phyloP scores from a whole-genome alignment of 257 asterid species.

The Solanum clarkiae region DNA sequence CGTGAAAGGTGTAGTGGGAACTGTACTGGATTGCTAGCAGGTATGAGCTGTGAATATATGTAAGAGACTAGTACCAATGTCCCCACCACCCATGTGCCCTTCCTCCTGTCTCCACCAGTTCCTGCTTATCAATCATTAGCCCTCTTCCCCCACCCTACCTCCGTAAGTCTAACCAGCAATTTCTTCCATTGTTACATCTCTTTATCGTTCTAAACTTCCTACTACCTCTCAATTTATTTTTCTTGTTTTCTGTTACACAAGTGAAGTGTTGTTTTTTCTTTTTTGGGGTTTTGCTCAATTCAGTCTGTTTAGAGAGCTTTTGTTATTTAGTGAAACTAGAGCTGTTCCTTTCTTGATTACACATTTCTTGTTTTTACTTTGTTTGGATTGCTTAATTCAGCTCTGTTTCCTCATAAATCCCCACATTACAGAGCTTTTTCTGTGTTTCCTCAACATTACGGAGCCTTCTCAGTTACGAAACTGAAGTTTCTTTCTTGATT shows the following conservation, averaged over 20 bases:
- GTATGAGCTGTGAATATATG: slow-evolving; percentile 15
- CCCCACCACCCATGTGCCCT: slow-evolving; percentile 97
- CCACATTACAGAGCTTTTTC: neutral
- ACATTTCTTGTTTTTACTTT: neutral
- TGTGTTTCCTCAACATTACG: neutral
- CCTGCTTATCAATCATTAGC: slow-evolving; percentile 86
- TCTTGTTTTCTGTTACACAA: no score
- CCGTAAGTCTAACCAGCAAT: neutral
- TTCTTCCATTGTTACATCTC: neutral
- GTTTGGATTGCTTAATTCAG: neutral
- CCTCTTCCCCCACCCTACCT: neutral
- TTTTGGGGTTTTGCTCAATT: neutral
- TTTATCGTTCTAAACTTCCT: neutral
- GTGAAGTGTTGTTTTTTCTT: neutral
- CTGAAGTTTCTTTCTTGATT: neutral
- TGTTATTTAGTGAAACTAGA: no score
- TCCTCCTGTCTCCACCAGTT: slow-evolving; percentile 94
- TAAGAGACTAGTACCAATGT: slow-evolving; percentile 23
- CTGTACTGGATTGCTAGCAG: neutral
- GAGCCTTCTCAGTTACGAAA: neutral
- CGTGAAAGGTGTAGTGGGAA: neutral
- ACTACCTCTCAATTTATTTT: neutral
- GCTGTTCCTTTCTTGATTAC: neutral
- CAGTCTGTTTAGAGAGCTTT: no score
- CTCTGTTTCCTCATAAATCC: neutral